Base-by-base conservation (phyloP, 306 rosid species). In the Urtica urens region DNA sequence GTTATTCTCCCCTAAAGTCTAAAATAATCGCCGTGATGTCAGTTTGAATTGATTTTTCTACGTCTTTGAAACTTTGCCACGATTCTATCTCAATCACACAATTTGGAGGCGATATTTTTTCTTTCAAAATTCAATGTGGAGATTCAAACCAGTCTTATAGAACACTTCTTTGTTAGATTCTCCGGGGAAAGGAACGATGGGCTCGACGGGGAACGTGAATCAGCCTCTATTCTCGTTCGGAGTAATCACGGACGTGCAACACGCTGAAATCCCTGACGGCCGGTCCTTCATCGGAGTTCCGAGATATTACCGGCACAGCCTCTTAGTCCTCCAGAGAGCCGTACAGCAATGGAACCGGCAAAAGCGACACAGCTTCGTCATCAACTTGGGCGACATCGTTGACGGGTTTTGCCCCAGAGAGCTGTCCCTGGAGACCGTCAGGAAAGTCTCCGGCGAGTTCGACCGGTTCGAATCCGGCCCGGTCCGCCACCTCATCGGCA, bases 261-360 rank as follows among this genome's bases (percentile, higher is more conserved):
- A 79, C 59, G 82, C 92, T 55, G 92, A 90, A 63, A 81, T 85
- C 62, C 94, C 87, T 11, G 94, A 90, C 42, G 99, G 95, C 19
- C 58, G 66, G 28, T 90, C 95, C 3, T 90, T 81, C 38, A 71
- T 79, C 2, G 95, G 99, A 23, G 81, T 78, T 57, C 99, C 99
- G 3, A 73, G 95, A 15, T 85, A 75, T 58, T 90, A 90, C 63
- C 68, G 82, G 33, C 94, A 90, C 45, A 90, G 99, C 71, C 59
- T 81, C 71, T 64, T 31, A 46, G 79, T 85, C 23, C 62, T 81
- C 51, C 70, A 75, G 35, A 81, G 95, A 50, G 99, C 99, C 12
- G 83, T 85, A 24, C 58, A 77, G 64, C 52, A 51, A 23, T 90
- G 99, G 99, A 90, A 84, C 60, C 51, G 27, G 48, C 67, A 64